phyloP scores from a whole-genome alignment of 2,329 filamentous ascomycete species.

The Hymenoscyphus repandus region DNA sequence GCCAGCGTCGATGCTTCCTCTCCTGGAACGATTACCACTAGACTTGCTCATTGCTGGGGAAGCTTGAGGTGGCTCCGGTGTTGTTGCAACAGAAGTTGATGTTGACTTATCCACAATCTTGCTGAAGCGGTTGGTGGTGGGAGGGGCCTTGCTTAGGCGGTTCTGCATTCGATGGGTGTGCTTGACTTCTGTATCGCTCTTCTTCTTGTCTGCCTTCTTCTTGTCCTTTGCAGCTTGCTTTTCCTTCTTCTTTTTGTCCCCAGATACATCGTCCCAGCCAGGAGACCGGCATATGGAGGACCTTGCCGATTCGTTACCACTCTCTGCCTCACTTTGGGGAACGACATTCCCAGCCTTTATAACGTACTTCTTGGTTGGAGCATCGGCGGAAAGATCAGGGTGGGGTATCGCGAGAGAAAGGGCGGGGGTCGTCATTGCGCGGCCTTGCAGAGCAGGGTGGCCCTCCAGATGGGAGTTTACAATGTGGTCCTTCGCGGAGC shows the following conservation, averaged over 20 bases:
- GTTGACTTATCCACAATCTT: slow-evolving; percentile 16
- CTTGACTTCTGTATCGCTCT: slow-evolving; percentile 32
- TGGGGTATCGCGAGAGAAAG: slow-evolving; percentile 18
- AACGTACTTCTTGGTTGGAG: slow-evolving; percentile 14
- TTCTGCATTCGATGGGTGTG: slow-evolving; percentile 36
- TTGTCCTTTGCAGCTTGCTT: slow-evolving; percentile 37
- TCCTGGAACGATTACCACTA: slow-evolving; percentile 10
- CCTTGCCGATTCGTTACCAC: slow-evolving; percentile 21
- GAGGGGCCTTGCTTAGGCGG: slow-evolving; percentile 29
- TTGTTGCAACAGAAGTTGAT: slow-evolving; percentile 9
- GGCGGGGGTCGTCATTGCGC: slow-evolving; percentile 23
- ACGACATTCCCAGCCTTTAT: slow-evolving; percentile 15
- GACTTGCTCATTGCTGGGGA: slow-evolving; percentile 6
- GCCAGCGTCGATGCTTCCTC: slow-evolving; percentile 21
- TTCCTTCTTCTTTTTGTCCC: slow-evolving; percentile 41
- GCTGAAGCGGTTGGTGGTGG: slow-evolving; percentile 19
- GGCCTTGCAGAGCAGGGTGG: slow-evolving; percentile 7
- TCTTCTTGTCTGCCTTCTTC: slow-evolving; percentile 36
- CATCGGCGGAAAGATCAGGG: slow-evolving; percentile 6
- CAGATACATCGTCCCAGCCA: slow-evolving; percentile 54
- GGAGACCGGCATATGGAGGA: slow-evolving; percentile 53
- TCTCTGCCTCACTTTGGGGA: slow-evolving; percentile 12
- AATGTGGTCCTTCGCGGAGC: slow-evolving; percentile 5
- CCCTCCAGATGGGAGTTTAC: slow-evolving; percentile 11
- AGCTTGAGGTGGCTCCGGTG: neutral